Evolutionary conservation across 208 protist species (phyloP).

Genomic region (Trypanosoma grayi): DNA sequence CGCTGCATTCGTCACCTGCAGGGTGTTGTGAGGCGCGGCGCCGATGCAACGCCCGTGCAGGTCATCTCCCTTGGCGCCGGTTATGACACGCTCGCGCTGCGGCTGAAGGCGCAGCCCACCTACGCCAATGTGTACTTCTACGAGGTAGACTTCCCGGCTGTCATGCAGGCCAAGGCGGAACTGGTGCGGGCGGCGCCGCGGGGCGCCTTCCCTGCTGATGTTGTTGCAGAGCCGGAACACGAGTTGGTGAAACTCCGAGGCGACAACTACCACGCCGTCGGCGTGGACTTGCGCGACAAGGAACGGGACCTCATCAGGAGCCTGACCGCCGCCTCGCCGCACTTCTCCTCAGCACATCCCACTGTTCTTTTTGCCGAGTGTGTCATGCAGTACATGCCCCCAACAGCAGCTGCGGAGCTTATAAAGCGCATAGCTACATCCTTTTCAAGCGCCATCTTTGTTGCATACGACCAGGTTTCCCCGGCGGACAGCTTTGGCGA

Average conservation of each 20-base stretch:
- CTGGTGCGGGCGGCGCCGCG: slow-evolving; percentile 61
- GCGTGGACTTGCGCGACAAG: slow-evolving; percentile 67
- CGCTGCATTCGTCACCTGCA: slow-evolving; percentile 33
- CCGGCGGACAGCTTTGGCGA: slow-evolving; percentile 81
- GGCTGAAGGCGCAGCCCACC: slow-evolving; percentile 17
- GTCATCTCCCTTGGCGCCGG: slow-evolving; percentile 86
- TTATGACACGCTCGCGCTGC: slow-evolving; percentile 84
- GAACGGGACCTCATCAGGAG: slow-evolving; percentile 32
- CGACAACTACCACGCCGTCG: slow-evolving; percentile 57
- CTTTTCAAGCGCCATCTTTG: slow-evolving; percentile 63
- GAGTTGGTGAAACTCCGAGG: slow-evolving; percentile 26
- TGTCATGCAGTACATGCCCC: slow-evolving; percentile 91
- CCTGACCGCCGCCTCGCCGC: slow-evolving; percentile 18
- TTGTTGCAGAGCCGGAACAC: slow-evolving; percentile 17
- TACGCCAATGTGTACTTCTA: slow-evolving; percentile 53
- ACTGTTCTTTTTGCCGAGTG: slow-evolving; percentile 91
- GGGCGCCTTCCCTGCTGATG: slow-evolving; percentile 44
- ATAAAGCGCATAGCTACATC: slow-evolving; percentile 40
- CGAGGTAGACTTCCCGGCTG: slow-evolving; percentile 81
- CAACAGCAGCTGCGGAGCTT: slow-evolving; percentile 43
- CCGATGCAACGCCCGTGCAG: slow-evolving; percentile 37
- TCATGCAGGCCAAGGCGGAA: slow-evolving; percentile 69
- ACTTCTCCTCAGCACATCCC: slow-evolving; percentile 40
- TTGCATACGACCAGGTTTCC: slow-evolving; percentile 83
- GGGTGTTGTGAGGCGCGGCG: not conserved